phyloP scores from a whole-genome alignment of 768 basidiomycete species.

The Tephrocybe rancida region DNA sequence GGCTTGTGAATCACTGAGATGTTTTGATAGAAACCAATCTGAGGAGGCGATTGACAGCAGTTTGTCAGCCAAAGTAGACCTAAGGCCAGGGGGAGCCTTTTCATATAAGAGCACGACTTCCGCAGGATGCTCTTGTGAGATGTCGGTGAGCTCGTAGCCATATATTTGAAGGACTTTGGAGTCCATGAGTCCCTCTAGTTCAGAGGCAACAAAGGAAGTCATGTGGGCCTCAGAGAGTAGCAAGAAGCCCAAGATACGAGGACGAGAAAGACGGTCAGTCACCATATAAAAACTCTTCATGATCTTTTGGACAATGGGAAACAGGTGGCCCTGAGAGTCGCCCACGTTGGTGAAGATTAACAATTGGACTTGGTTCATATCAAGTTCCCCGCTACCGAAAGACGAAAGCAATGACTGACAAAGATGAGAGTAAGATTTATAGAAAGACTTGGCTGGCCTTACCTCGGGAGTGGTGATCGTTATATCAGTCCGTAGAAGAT shows the following conservation, averaged over 20 bases:
- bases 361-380: constrained; percentile 45
- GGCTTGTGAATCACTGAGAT: constrained; percentile 49
- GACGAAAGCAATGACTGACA: constrained; percentile 42
- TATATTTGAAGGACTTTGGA: constrained; percentile 40
- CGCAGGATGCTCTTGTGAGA: constrained; percentile 40
- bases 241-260: constrained; percentile 46
- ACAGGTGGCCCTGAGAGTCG: constrained; percentile 36
- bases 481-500: constrained; percentile 32
- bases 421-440: constrained; percentile 1
- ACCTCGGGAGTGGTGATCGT: constrained; percentile 44
- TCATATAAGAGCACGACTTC: constrained; percentile 63
- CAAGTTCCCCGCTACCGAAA: constrained; percentile 35
- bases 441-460: constrained; percentile 20
- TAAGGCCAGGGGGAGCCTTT: constrained; percentile 28
- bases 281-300: constrained; percentile 48
- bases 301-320: constrained; percentile 40
- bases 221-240: constrained; percentile 24
- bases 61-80: constrained; percentile 44
- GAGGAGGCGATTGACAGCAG: constrained; percentile 47
- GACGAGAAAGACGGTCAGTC: constrained; percentile 34
- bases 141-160: constrained; percentile 30
- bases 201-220: constrained; percentile 33
- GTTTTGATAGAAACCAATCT: constrained; percentile 35
- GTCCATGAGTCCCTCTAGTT: constrained; percentile 41
- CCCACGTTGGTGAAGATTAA: constrained; percentile 42